A percentile compares a stretch with the other conserved stretches of the same genome.
These are phyloP conservation scores for Penicillium decumbens DNA, from an alignment of 2,329 filamentous ascomycete species.

Conservation along the genomic window DNA sequence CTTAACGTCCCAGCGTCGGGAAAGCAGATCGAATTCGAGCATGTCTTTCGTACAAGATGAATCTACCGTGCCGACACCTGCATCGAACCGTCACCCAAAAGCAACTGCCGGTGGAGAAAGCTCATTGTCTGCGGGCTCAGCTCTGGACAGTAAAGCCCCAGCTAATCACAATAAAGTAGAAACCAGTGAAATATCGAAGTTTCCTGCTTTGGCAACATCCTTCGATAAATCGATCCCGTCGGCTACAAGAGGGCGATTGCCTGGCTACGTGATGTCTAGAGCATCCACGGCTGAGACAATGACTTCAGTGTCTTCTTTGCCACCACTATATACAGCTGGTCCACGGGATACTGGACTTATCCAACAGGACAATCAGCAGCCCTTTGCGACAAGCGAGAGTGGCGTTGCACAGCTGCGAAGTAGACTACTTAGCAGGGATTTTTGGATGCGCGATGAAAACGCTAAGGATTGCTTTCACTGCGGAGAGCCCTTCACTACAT, in stretches of 20 bases:
- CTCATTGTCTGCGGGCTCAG: conserved; percentile 27
- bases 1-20: conserved; percentile 27
- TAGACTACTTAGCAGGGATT: conserved; percentile 87
- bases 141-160: conserved; percentile 27
- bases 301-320: conserved; percentile 42
- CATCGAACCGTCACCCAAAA: conserved; percentile 30
- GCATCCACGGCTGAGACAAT: conserved; percentile 41
- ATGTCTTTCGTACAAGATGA: conserved; percentile 29
- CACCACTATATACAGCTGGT: conserved; percentile 30
- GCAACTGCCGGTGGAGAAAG: conserved; percentile 25
- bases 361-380: conserved; percentile 18
- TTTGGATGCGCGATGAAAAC: conserved; percentile 99
- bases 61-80: conserved; percentile 24
- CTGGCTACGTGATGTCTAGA: conserved; percentile 41
- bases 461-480: conserved; percentile 96
- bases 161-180: conserved; percentile 28
- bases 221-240: conserved; percentile 35
- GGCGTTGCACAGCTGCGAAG: conserved; percentile 65
- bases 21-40: conserved; percentile 29
- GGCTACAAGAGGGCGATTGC: conserved; percentile 45
- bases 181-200: conserved; percentile 26
- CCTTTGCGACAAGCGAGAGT: conserved; percentile 21
- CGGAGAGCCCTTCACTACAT: conserved; percentile 83
- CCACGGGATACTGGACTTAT: conserved; percentile 18
- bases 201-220: conserved; percentile 21